Base-by-base conservation (phyloP, 1,284 basidiomycete genomes). In the Cutaneotrichosporon sp. region DNA sequence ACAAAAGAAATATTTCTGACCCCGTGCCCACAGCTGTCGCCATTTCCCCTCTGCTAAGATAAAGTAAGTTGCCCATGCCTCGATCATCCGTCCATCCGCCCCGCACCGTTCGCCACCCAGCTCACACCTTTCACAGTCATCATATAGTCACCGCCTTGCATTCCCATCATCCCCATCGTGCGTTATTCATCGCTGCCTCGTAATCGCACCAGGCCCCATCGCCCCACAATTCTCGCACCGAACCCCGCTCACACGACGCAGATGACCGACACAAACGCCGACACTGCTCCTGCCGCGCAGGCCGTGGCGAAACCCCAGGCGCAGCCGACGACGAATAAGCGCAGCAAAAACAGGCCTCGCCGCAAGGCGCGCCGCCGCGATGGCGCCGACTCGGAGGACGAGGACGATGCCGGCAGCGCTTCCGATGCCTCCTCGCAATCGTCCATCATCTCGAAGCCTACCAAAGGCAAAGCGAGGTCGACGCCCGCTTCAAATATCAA, bases 301-400 rank as follows among this genome's bases (percentile, higher is more conserved):
- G n/a, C n/a, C n/a, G n/a, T n/a, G n/a, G n/a, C n/a, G n/a, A n/a
- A n/a, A n/a, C n/a, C n/a, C n/a, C n/a, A n/a, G n/a, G n/a, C n/a
- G n/a, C n/a, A n/a, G n/a, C n/a, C n/a, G n/a, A n/a, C n/a, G n/a
- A n/a, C n/a, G 38, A 41, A 20, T 24, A 41, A 41, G 38, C 38
- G 38, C 24, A 26, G 16, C 38, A 41, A 41, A 24, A 26, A 20
- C 17, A 20, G 22, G 12, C 11, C 41, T 14, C 50, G 51, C 20
- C 53, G 48, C 50, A 55, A 49, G 56, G 42, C 45, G 12, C 56
- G 52, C 27, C 53, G 57, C 27, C 53, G 53, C n/a, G 46, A 41
- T n/a, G 48, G 52, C 5, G 50, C 54, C 39, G 54, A 51, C 49
- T 54, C 52, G 8, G 48, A 50, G 9, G 47, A 42, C 51, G 45